Percentiles rank a stretch among this genome's conserved stretches.
Evolutionary conservation across 495 filamentous ascomycete genomes (phyloP).

Genomic region (Hyaloscypha bicolor): DNA sequence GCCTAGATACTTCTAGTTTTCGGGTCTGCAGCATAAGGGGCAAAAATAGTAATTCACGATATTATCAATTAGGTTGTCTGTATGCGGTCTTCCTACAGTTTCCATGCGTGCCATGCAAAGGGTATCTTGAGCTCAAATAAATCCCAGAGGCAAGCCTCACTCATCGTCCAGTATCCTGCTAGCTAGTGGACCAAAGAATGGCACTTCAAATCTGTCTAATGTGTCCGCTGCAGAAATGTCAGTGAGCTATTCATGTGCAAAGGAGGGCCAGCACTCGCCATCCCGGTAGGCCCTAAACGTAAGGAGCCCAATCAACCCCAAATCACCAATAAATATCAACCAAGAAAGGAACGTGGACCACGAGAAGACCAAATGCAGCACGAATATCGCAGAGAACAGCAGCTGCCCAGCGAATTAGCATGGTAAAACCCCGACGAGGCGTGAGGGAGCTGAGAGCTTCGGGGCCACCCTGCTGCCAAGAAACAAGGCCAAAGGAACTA

Average conservation of each 20-base stretch:
- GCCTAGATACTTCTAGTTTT: constrained; percentile 16
- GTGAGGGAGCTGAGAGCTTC: too few relatives aligned
- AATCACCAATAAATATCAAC: constrained; percentile 75
- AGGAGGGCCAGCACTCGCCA: constrained; percentile 48
- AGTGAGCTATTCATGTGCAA: constrained; percentile 22
- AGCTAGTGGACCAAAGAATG: constrained; percentile 80
- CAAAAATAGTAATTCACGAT: background rate
- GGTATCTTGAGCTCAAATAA: constrained; percentile 26
- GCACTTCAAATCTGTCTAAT: constrained; percentile 80
- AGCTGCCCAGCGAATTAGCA: constrained; percentile 38
- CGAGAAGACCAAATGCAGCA: constrained; percentile 81
- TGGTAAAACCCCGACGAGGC: too few relatives aligned
- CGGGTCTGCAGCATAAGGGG: background rate
- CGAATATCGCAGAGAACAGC: constrained; percentile 82
- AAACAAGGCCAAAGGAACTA: too few relatives aligned
- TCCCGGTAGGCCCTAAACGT: constrained; percentile 80
- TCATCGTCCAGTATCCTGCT: constrained; percentile 93
- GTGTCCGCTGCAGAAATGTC: constrained; percentile 65
- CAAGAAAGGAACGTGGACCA: constrained; percentile 85
- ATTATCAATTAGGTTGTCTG: constrained; percentile 27
- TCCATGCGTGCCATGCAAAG: constrained; percentile 9
- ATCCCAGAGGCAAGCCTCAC: constrained; percentile 40
- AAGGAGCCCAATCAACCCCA: constrained; percentile 76
- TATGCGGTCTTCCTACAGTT: constrained; percentile 11
- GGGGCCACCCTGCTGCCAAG: too few relatives aligned